phyloP scores from a whole-genome alignment of 768 basidiomycete species.

The Heimioporus sp. region DNA sequence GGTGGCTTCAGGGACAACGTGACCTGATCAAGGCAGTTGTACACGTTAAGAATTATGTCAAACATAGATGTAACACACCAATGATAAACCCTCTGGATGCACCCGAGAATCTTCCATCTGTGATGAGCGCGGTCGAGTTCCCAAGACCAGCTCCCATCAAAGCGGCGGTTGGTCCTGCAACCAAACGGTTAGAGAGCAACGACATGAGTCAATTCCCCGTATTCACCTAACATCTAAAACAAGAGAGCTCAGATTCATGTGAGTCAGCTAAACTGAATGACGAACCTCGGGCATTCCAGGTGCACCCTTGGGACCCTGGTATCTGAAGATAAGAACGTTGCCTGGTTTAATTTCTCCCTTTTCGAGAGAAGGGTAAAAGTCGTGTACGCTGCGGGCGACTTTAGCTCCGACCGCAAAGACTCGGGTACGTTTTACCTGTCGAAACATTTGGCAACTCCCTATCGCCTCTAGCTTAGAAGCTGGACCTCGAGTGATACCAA shows the following conservation, averaged over 20 bases:
- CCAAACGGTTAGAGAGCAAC: slow-evolving; percentile 7
- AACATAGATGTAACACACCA: slow-evolving; percentile 29
- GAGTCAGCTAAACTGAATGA: neutral
- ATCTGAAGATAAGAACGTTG: slow-evolving; percentile 77
- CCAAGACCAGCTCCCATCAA: slow-evolving; percentile 83
- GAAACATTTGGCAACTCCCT: slow-evolving; percentile 79
- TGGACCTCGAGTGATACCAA: neutral
- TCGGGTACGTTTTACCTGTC: slow-evolving; percentile 46
- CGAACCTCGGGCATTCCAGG: slow-evolving; percentile 86
- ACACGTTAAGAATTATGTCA: slow-evolving; percentile 23
- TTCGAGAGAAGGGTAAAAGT: slow-evolving; percentile 72
- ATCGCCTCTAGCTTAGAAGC: slow-evolving; percentile 1
- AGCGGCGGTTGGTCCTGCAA: slow-evolving; percentile 71
- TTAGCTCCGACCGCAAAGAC: neutral
- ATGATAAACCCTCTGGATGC: slow-evolving; percentile 70
- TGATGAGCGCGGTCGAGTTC: slow-evolving; percentile 76
- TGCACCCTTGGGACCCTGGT: slow-evolving; percentile 89
- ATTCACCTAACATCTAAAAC: slow-evolving; percentile 44
- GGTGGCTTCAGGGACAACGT: slow-evolving; percentile 63
- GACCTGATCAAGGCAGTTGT: slow-evolving; percentile 41
- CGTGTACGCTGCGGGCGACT: slow-evolving; percentile 46
- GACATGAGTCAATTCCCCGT: neutral
- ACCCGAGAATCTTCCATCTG: slow-evolving; percentile 88
- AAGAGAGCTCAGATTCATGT: slow-evolving; percentile 2
- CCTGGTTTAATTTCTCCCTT: slow-evolving; percentile 75